Percentiles rank a stretch among this genome's conserved stretches.
These are phyloP conservation scores for Erodium maritimum DNA, from an alignment of 345 rosid genomes.

Conservation along the genomic window DNA sequence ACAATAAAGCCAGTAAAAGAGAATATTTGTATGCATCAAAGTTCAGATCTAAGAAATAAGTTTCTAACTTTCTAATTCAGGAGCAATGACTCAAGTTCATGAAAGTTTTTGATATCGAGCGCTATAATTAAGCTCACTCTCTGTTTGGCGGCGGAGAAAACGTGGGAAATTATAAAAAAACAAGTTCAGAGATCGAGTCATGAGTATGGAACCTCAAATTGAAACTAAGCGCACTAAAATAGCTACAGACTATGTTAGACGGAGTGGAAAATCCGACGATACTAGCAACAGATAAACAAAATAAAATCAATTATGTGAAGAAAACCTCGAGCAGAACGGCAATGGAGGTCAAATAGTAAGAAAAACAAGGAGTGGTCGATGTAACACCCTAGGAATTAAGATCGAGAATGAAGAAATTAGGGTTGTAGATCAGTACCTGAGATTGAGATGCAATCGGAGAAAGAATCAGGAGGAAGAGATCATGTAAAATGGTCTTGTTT, in stretches of 20 bases:
- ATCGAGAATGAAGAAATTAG: neutral
- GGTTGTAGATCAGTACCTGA: neutral
- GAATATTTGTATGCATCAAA: no score
- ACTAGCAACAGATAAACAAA: neutral
- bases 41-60: neutral
- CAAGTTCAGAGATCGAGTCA: neutral
- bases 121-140: neutral
- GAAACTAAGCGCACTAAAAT: neutral
- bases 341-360: neutral
- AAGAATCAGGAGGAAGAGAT: neutral
- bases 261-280: neutral
- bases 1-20: no score
- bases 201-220: neutral
- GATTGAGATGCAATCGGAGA: neutral
- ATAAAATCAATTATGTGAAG: neutral
- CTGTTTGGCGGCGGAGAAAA: neutral
- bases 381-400: no score
- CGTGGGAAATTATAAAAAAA: neutral
- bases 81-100: neutral
- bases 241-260: no score
- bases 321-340: neutral
- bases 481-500: neutral
- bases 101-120: neutral
- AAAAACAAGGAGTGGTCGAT: neutral
- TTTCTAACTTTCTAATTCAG: neutral